Conservation (phyloP, 441 rosid genomes). For the Brassica balearica region DNA sequence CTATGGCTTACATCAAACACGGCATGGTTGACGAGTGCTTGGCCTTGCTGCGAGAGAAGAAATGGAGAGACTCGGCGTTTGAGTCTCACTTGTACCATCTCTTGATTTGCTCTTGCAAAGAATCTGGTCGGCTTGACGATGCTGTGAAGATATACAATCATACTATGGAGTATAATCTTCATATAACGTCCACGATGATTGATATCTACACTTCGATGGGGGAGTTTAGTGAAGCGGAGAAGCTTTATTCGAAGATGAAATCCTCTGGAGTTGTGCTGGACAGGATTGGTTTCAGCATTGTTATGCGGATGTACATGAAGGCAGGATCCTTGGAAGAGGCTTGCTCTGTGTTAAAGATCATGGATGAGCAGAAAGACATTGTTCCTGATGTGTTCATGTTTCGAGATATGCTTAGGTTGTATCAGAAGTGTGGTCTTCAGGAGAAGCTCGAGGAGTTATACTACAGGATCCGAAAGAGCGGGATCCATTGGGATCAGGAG, state of each 20-base stretch:
- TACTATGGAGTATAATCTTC: slow-evolving; percentile 56
- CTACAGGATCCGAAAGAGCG: slow-evolving; percentile 63
- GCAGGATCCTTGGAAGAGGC: slow-evolving; percentile 79
- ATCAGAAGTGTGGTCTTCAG: slow-evolving; percentile 68
- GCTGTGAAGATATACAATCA: slow-evolving; percentile 69
- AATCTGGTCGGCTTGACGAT: slow-evolving; percentile 59
- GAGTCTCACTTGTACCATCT: slow-evolving; percentile 87
- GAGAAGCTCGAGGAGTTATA: slow-evolving; percentile 62
- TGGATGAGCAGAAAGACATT: slow-evolving; percentile 67
- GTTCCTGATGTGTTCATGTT: slow-evolving; percentile 76
- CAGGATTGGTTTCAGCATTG: slow-evolving; percentile 74
- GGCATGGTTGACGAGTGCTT: slow-evolving; percentile 72
- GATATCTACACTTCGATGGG: slow-evolving; percentile 66
- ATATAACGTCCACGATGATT: slow-evolving; percentile 80
- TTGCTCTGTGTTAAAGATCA: slow-evolving; percentile 67
- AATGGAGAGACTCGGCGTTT: slow-evolving; percentile 79
- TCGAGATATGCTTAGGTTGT: slow-evolving; percentile 86
- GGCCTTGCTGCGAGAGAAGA: slow-evolving; percentile 58
- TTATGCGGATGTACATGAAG: slow-evolving; percentile 82
- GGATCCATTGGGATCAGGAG: slow-evolving; percentile 85
- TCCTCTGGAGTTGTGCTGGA: slow-evolving; percentile 71
- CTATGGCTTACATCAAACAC: slow-evolving; percentile 82
- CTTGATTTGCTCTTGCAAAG: slow-evolving; percentile 86
- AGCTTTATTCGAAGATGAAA: slow-evolving; percentile 65
- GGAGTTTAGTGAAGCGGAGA: slow-evolving; percentile 62